A percentile compares a stretch with the other conserved stretches of the same genome.
phyloP scores from a whole-genome alignment of 2,329 filamentous ascomycete genomes.

The Neoscytalidium dimidiatum region DNA sequence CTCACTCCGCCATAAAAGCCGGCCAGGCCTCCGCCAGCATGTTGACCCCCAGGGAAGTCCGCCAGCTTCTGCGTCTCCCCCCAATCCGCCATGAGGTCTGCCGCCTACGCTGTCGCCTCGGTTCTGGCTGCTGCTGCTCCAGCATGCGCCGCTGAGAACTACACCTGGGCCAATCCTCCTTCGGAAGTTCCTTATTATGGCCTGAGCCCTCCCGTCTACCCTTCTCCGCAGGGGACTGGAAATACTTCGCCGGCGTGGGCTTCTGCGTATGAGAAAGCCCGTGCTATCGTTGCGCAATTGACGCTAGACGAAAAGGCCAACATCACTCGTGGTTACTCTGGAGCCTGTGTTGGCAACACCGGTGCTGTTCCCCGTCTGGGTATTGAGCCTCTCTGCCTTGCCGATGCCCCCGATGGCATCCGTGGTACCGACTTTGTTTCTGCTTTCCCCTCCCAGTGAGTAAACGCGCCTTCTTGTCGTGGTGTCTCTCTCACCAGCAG shows the following conservation, averaged over 20 bases:
- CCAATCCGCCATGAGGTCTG: conserved; percentile 5
- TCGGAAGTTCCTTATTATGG: conserved; percentile 34
- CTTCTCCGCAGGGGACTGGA: conserved; percentile 30
- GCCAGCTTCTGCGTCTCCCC: conserved; percentile 1
- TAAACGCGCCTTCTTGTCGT: too few relatives aligned
- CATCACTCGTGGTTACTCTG: conserved; percentile 37
- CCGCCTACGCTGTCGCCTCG: background rate
- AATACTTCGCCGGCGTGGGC: conserved; percentile 26
- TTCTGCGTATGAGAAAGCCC: conserved; percentile 37
- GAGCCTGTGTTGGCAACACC: conserved; percentile 38
- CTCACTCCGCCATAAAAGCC: background rate
- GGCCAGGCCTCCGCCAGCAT: background rate
- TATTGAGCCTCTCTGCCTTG: conserved; percentile 41
- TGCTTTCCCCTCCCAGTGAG: conserved; percentile 33
- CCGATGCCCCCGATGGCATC: conserved; percentile 40
- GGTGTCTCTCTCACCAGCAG: too few relatives aligned
- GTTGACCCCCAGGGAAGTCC: background rate
- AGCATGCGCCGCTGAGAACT: conserved; percentile 15
- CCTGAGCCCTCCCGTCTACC: conserved; percentile 33
- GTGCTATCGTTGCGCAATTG: conserved; percentile 40
- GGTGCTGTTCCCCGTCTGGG: conserved; percentile 38
- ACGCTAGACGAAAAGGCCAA: conserved; percentile 47
- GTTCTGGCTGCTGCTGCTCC: conserved; percentile 16
- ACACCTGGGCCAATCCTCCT: conserved; percentile 16
- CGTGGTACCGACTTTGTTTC: conserved; percentile 35